Conservation (phyloP, 164 flowering plant species). For the Taxillus chinensis region DNA sequence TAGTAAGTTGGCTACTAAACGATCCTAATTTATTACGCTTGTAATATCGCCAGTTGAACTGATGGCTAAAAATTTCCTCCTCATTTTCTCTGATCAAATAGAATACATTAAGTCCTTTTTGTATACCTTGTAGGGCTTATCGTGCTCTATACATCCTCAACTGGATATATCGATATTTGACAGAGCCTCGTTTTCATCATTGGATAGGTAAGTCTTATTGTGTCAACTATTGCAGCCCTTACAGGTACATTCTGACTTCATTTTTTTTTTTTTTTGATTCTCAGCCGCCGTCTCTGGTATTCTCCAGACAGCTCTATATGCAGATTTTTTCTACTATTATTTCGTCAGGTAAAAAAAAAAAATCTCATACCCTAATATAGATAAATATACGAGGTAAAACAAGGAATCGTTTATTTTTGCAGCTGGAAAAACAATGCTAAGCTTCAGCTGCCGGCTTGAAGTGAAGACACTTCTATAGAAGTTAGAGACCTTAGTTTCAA, state of each 20-base stretch:
- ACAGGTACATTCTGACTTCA: not conserved
- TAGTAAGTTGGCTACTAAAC: too few relatives aligned
- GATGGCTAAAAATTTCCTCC: too few relatives aligned
- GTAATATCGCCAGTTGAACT: too few relatives aligned
- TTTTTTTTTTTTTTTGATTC: constrained; percentile 1
- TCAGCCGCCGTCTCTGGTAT: constrained; percentile 68
- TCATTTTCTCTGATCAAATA: too few relatives aligned
- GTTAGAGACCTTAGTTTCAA: too few relatives aligned
- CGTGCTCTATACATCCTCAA: constrained; percentile 74
- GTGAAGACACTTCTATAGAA: too few relatives aligned
- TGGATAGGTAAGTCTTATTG: constrained; percentile 57
- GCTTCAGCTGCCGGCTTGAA: constrained; percentile 63
- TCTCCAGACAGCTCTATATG: constrained; percentile 72
- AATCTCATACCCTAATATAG: too few relatives aligned
- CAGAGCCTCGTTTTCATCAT: constrained; percentile 47
- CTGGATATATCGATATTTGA: constrained; percentile 82
- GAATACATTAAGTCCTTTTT: too few relatives aligned
- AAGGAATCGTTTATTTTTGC: constrained; percentile 14
- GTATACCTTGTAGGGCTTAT: constrained; percentile 55
- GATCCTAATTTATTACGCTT: too few relatives aligned
- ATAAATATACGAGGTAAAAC: too few relatives aligned
- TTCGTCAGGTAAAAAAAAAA: constrained; percentile 34
- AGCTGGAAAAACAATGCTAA: constrained; percentile 71
- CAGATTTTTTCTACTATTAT: constrained; percentile 78
- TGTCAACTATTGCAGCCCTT: not conserved